Evolutionary conservation across 129 eudicot species (phyloP), one percentile per base, ranked within the genome.

Genomic region (Tanacetum coccineum): DNA sequence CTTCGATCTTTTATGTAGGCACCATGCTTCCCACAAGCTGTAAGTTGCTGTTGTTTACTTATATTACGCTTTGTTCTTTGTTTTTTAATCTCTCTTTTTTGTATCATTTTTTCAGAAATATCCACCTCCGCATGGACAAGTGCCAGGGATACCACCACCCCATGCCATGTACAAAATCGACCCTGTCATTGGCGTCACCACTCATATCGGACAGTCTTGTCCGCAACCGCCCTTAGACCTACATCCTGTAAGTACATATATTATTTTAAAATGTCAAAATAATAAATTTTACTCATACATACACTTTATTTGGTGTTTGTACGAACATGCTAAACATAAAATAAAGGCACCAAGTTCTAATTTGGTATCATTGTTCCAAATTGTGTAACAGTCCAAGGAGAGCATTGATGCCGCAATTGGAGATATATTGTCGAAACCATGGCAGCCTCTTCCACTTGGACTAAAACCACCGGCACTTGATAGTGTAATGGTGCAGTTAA

Each of bases 361-460:
- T 32, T 6, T 32, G 39, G 39, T 32, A 20, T 57, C 25, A 32
- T 32, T 45, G 66, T 19, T 42, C 4, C 3, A 12, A 44, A 21
- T 46, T 74, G 52, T 75, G 66, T 40, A 50, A 64, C 75, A 89
- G 96, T 74, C 87, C 3, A 93, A 84, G 76, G 98, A 93, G 86
- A 88, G 92, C 78, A 82, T 93, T 30, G 98, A 93, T 76, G 89
- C 89, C 25, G 96, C 82, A 4, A 81, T 93, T 13, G 98, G 94
- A 67, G 98, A 93, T 69, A 91, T 82, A 55, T 72, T 93, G 69
- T 40, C 91, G 22, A 79, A 88, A 69, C 96, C 98, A 59, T 88
- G 95, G 95, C 88, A 70, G 72, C 96, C 98, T 55, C 95, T 93
- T 66, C 98, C 98, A 36, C 81, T 93, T 11, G 98, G 98, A 40